Evolutionary conservation across 306 rosid species (phyloP), one percentile per base, ranked within the genome.

Genomic region (Rubus parviflorus): DNA sequence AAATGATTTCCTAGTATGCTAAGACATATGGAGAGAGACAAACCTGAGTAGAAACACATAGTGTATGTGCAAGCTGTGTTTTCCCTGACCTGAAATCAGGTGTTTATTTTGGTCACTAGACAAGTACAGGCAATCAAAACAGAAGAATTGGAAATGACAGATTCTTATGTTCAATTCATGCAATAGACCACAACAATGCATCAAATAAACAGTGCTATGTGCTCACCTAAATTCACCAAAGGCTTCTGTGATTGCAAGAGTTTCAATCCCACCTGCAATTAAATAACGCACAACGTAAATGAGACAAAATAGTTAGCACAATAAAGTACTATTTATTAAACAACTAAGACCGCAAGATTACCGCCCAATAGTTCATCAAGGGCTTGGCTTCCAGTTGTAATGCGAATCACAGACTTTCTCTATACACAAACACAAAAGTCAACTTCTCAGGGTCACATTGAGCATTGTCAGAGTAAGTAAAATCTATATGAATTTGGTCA

Each of bases 21-120:
- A 40, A 3, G 13, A 35, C 5, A 37, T 23, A 60, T 64, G 81
- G 49, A 19, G 41, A 42, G 68, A 78, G 63, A 53, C 53, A 43
- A 83, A 94, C 97, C 98, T 94, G 98, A 23, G 98, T 94, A 68
- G 96, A 88, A 82, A 94, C 98, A 71, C 96, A 91, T 15, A 94
- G 97, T 81, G 98, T 94, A 77, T 94, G 98, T 22, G 98, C 98
- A 76, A 94, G 96, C 82, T 91, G 98, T 8, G 98, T 94, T 87
- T 91, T 94, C 75, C 98, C 98, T 37, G 91, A 94, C 78, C 98
- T 94, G 90, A 79, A 19, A 69, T 13, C 70, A 30, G 63, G 23
- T 20, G 15, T 54, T 64, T 38, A 38, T 30, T 30, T 30, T 30
- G 35, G 35, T 30, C 35, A 30, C 35, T 30, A 30, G 54, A 5